Percentiles rank a stretch among this genome's conserved stretches.
Conservation (phyloP, 2,329 filamentous ascomycete species). For the Mycogone perniciosa region DNA sequence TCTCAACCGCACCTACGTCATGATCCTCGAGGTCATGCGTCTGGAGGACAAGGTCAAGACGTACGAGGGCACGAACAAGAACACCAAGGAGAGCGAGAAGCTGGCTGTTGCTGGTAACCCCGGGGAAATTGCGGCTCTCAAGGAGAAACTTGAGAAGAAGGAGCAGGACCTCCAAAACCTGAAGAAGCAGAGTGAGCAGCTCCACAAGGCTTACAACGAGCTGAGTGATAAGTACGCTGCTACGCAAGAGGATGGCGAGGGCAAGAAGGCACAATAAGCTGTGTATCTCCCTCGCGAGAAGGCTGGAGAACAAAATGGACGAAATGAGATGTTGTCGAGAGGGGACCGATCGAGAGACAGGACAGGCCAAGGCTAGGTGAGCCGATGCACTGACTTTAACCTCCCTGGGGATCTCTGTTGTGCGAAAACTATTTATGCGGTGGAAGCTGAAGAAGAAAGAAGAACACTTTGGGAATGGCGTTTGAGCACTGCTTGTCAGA, state of each 20-base stretch:
- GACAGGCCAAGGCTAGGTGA: neutral
- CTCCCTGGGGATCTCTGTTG: neutral
- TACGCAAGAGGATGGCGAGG: conserved; percentile 43
- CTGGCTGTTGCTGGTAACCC: conserved; percentile 65
- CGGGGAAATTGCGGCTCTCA: conserved; percentile 66
- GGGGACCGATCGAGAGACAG: neutral
- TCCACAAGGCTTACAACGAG: conserved; percentile 78
- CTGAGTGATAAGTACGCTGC: conserved; percentile 75
- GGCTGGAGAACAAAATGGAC: neutral
- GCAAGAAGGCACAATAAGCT: conserved; percentile 47
- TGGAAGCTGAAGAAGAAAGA: neutral
- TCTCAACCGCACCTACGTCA: conserved; percentile 96
- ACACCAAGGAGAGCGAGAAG: conserved; percentile 63
- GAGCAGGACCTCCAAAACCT: conserved; percentile 78
- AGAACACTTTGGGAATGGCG: neutral
- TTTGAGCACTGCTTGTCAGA: neutral
- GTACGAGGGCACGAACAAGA: conserved; percentile 55
- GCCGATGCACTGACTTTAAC: neutral
- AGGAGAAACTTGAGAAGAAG: conserved; percentile 68
- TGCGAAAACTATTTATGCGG: neutral
- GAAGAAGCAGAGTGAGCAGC: conserved; percentile 85
- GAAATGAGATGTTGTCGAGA: neutral
- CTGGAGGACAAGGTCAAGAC: conserved; percentile 88
- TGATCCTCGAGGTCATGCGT: conserved; percentile 87
- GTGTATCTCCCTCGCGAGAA: neutral